phyloP scores from a whole-genome alignment of 2,329 filamentous ascomycete species.

The Epichloe sp. region DNA sequence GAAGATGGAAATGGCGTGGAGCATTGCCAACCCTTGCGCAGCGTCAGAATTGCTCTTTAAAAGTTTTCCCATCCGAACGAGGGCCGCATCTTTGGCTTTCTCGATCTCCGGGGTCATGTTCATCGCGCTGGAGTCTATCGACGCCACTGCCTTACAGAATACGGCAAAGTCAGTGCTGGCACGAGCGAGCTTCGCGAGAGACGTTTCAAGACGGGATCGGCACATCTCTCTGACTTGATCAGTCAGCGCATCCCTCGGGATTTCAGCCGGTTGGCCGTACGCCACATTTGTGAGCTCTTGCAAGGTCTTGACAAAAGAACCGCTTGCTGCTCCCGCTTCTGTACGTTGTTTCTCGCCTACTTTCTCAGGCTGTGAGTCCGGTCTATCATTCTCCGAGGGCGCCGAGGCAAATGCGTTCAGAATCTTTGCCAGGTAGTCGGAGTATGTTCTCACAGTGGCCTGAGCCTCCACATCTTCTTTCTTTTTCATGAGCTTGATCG shows the following conservation, averaged over 20 bases:
- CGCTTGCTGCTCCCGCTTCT: constrained; percentile 14
- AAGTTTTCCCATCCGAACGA: constrained; percentile 39
- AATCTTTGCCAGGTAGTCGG: constrained; percentile 41
- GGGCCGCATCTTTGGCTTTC: constrained; percentile 37
- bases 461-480: constrained; percentile 16
- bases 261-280: constrained; percentile 34
- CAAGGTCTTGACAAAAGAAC: constrained; percentile 27
- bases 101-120: constrained; percentile 43
- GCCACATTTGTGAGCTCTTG: constrained; percentile 41
- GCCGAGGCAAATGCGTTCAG: constrained; percentile 24
- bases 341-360: constrained; percentile 10
- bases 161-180: constrained; percentile 38
- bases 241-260: constrained; percentile 30
- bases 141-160: constrained; percentile 40
- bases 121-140: constrained; percentile 38
- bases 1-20: constrained; percentile 74
- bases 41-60: constrained; percentile 28
- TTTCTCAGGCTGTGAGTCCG: not conserved
- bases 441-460: constrained; percentile 32
- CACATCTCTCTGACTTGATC: constrained; percentile 41
- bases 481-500: constrained; percentile 19
- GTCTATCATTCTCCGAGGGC: not conserved
- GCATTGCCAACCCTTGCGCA: constrained; percentile 57
- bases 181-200: constrained; percentile 44
- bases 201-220: constrained; percentile 42